Percentiles rank a stretch among this genome's conserved stretches.
Evolutionary conservation across 768 basidiomycete species (phyloP).

Genomic region (Cantharellus anzutake): DNA sequence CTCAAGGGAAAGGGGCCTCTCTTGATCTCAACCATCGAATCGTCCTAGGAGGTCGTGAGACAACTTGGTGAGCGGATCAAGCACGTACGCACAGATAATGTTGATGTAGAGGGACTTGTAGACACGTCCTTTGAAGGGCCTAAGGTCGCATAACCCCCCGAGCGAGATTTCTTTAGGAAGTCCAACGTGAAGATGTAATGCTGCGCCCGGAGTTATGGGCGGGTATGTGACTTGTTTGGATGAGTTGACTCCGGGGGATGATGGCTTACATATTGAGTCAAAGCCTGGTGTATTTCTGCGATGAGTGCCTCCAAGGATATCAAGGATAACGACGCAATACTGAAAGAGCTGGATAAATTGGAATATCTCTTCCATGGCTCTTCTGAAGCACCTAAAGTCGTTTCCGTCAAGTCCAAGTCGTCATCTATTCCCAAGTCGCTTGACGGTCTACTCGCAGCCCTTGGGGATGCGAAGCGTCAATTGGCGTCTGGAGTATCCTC

Average conservation of each 20-base stretch:
- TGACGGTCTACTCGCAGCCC: conserved; percentile 38
- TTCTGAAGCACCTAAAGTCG: conserved; percentile 24
- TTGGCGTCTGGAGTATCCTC: conserved; percentile 16
- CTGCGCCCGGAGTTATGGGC: not conserved
- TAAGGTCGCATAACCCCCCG: conserved; percentile 22
- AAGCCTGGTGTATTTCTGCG: too few species aligned
- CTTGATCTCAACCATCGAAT: conserved; percentile 64
- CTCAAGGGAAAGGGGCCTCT: conserved; percentile 10
- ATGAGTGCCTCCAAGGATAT: not conserved
- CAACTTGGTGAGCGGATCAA: not conserved
- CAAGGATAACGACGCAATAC: conserved; percentile 24
- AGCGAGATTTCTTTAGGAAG: conserved; percentile 34
- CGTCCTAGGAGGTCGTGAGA: conserved; percentile 16
- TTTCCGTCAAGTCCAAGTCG: conserved; percentile 10
- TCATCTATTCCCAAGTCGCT: conserved; percentile 38
- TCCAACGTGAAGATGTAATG: not conserved
- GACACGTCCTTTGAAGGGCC: too few species aligned
- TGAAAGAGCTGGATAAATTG: conserved; percentile 66
- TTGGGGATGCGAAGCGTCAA: conserved; percentile 36
- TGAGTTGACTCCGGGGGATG: not conserved
- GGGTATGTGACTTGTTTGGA: not conserved
- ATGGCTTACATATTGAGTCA: not conserved
- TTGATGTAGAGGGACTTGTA: too few species aligned
- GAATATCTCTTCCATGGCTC: conserved; percentile 31
- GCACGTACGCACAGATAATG: not conserved